These are phyloP conservation scores for Sambucus nigra DNA, from an alignment of 129 eudicot genomes.

Conservation along the genomic window DNA sequence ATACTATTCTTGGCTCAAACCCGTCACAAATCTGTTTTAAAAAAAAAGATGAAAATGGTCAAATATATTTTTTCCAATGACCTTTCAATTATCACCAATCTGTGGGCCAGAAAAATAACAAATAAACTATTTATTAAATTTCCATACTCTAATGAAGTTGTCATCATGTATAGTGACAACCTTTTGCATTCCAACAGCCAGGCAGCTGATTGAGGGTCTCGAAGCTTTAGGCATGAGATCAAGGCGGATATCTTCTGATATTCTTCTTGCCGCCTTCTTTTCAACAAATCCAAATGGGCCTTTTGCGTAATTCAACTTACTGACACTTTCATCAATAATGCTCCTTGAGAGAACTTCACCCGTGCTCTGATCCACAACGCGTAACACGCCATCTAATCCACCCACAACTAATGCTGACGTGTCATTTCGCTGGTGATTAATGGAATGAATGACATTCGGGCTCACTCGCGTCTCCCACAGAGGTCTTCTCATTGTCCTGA, in stretches of 20 bases:
- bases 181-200: constrained; percentile 85
- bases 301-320: constrained; percentile 13
- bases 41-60: no score
- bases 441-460: constrained; percentile 59
- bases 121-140: constrained; percentile 20
- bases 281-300: constrained; percentile 19
- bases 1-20: no score
- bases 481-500: constrained; percentile 41
- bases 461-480: constrained; percentile 66
- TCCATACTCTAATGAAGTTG: constrained; percentile 66
- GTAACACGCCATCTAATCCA: constrained; percentile 77
- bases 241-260: constrained; percentile 44
- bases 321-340: constrained; percentile 33
- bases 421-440: constrained; percentile 56
- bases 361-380: constrained; percentile 48
- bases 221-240: constrained; percentile 47
- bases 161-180: constrained; percentile 66
- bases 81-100: background rate
- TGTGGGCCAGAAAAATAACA: background rate
- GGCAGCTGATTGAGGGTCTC: constrained; percentile 56
- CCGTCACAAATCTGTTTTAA: no score
- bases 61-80: no score
- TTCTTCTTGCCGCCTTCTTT: constrained; percentile 45
- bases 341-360: constrained; percentile 57
- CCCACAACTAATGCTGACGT: constrained; percentile 51